Evolutionary conservation across 257 asterid genomes (phyloP).

Genomic region (Anisodus tanguticus): DNA sequence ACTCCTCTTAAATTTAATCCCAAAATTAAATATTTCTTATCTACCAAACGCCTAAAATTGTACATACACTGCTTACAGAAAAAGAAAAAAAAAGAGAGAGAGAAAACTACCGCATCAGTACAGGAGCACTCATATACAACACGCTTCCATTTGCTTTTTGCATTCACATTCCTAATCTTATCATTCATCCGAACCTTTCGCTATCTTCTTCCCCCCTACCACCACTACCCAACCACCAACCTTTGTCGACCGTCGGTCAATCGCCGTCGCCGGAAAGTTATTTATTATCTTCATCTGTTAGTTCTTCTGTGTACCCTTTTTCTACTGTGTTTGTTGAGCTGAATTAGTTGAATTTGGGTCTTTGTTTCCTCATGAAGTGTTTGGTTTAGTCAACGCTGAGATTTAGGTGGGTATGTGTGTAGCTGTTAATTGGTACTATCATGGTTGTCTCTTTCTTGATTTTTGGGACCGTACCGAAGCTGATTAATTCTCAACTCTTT

Average conservation of each 20-base stretch:
- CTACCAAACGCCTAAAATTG: too few relatives aligned
- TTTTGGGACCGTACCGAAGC: constrained; percentile 34
- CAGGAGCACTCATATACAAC: constrained; percentile 25
- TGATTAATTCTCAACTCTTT: too few relatives aligned
- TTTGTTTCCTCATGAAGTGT: background rate
- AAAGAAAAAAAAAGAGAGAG: background rate
- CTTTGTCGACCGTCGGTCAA: background rate
- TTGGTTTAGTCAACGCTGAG: constrained; percentile 24
- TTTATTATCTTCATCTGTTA: too few relatives aligned
- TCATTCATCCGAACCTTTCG: constrained; percentile 48
- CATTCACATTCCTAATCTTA: constrained; percentile 27
- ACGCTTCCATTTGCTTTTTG: constrained; percentile 15
- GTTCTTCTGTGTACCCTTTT: background rate
- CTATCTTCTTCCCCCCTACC: constrained; percentile 35
- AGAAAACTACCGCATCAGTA: constrained; percentile 37
- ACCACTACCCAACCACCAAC: constrained; percentile 30
- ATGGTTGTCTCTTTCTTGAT: constrained; percentile 32
- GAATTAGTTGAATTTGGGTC: background rate
- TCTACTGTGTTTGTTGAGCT: background rate
- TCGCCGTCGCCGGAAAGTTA: background rate
- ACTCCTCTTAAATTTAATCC: too few relatives aligned
- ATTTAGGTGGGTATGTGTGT: constrained; percentile 33
- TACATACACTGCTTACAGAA: too few relatives aligned
- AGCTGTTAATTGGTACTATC: constrained; percentile 42
- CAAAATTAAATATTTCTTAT: too few relatives aligned